phyloP scores from a whole-genome alignment of 805 yeast species.

The Metschnikowia continentalis region DNA sequence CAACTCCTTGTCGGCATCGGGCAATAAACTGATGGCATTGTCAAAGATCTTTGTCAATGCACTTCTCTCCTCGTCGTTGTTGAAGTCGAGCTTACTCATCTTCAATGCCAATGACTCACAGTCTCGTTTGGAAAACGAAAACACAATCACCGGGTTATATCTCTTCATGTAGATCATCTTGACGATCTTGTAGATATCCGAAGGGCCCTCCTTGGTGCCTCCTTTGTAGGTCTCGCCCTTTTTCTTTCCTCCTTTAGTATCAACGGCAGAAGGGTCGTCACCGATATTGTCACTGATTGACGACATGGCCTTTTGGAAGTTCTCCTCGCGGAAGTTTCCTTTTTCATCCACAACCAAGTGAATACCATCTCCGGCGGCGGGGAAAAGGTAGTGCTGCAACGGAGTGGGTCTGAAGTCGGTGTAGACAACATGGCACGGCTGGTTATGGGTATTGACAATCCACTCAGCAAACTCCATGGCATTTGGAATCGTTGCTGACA shows the following conservation, averaged over 20 bases:
- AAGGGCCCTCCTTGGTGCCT: constrained; percentile 67
- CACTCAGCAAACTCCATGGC: constrained; percentile 99
- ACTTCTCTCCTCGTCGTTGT: constrained; percentile 89
- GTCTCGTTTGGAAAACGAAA: constrained; percentile 95
- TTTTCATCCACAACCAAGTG: constrained; percentile 97
- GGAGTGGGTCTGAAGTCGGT: constrained; percentile 99
- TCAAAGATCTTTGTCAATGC: constrained; percentile 84
- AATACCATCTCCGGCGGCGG: constrained; percentile 98
- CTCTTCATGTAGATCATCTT: constrained; percentile 97
- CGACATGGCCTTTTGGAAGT: constrained; percentile 98
- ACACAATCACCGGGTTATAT: constrained; percentile 96
- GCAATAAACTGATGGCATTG: constrained; percentile 82
- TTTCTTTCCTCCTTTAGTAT: constrained; percentile 54
- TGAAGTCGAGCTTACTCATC: constrained; percentile 94
- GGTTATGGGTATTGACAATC: constrained; percentile 91
- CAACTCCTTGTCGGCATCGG: constrained; percentile 85
- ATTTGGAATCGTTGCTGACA: constrained; percentile 96
- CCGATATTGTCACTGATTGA: constrained; percentile 78
- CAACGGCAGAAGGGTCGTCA: constrained; percentile 69
- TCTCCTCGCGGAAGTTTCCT: constrained; percentile 93
- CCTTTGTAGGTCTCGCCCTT: constrained; percentile 84
- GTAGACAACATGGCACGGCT: constrained; percentile 97
- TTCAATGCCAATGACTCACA: constrained; percentile 92
- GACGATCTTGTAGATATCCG: constrained; percentile 93
- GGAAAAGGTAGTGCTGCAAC: constrained; percentile 92